These are phyloP conservation scores for Termitomyces sp. DNA, from an alignment of 768 basidiomycete genomes.

Conservation along the genomic window DNA sequence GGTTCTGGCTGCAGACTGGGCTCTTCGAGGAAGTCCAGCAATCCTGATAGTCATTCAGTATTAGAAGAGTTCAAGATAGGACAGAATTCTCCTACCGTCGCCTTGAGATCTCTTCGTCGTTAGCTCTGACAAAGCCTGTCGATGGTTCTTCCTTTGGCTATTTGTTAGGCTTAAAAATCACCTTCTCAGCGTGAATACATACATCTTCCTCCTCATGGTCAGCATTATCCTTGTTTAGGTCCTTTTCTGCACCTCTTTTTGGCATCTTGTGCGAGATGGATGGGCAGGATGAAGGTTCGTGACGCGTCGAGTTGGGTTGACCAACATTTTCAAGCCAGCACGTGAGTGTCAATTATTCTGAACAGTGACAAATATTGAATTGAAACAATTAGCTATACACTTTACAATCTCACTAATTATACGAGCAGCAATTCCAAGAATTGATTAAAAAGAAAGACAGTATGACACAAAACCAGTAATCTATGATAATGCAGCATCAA, in stretches of 20 bases:
- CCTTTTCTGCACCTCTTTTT: constrained; percentile 74
- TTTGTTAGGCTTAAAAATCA: background rate
- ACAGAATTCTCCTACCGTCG: background rate
- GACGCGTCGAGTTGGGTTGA: constrained; percentile 3
- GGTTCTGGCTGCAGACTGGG: background rate
- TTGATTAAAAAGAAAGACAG: background rate
- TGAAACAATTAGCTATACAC: constrained; percentile 6
- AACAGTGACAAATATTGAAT: background rate
- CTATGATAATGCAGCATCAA: constrained; percentile 19
- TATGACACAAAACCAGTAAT: constrained; percentile 1
- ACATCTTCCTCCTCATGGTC: constrained; percentile 37
- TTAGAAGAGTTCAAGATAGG: constrained; percentile 18
- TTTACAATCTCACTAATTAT: constrained; percentile 6
- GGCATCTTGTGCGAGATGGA: background rate
- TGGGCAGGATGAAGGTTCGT: background rate
- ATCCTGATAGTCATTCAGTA: constrained; percentile 14
- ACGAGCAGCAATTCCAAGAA: background rate
- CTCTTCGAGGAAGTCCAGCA: constrained; percentile 11
- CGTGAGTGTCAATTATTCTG: constrained; percentile 3
- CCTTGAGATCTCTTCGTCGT: constrained; percentile 5
- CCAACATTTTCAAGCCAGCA: constrained; percentile 6
- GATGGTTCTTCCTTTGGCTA: constrained; percentile 32
- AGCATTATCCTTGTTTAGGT: constrained; percentile 52
- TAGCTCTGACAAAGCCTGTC: constrained; percentile 29
- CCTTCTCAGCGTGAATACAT: background rate